These are phyloP conservation scores for Rhododendron molle DNA, from an alignment of 148 eudicot genomes.

Conservation along the genomic window DNA sequence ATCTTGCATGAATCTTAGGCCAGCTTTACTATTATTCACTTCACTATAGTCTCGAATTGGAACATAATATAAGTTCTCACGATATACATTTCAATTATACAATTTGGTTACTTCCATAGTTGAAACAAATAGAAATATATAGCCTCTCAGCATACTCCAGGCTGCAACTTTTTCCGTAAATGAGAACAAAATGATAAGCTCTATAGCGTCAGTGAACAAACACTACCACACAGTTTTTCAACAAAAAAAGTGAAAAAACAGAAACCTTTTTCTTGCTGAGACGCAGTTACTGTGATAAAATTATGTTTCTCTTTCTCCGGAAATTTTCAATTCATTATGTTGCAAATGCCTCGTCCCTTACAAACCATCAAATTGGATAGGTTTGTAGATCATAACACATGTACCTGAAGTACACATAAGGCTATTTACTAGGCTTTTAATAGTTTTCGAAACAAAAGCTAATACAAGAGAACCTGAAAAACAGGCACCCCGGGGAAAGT, in stretches of 20 bases:
- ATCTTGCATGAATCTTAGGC: background rate
- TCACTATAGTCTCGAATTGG: background rate
- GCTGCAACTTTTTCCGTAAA: background rate
- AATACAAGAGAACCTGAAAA: constrained; percentile 68
- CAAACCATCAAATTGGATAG: background rate
- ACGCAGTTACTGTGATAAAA: too few relatives aligned
- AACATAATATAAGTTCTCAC: background rate
- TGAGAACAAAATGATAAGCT: background rate
- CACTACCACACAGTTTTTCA: background rate
- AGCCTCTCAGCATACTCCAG: background rate
- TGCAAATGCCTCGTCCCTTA: background rate
- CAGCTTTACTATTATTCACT: background rate
- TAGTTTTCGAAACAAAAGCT: background rate
- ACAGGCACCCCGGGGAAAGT: constrained; percentile 83
- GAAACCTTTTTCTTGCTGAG: background rate
- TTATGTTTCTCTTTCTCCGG: too few relatives aligned
- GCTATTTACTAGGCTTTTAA: background rate
- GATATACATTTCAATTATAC: background rate
- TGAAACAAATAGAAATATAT: background rate
- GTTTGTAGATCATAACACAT: background rate
- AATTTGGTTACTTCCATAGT: background rate
- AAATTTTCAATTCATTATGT: background rate
- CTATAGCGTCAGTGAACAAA: background rate
- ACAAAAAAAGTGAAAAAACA: background rate
- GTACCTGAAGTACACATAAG: background rate